Conservation (phyloP, 495 filamentous ascomycete genomes). For the Pyronema domesticum region DNA sequence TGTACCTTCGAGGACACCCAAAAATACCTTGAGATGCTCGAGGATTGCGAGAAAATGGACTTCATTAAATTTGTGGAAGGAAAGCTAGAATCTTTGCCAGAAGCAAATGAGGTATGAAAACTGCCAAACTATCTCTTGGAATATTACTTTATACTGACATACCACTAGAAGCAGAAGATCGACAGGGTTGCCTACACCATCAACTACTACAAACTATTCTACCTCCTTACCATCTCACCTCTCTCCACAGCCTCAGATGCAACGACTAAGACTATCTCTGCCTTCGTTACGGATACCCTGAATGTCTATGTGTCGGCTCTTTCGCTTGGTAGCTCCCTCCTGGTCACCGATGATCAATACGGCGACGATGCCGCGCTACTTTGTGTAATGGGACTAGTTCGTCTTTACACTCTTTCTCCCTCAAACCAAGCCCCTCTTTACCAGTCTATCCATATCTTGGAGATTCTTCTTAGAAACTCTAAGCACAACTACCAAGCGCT, state of each 20-base stretch:
- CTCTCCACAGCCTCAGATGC: neutral
- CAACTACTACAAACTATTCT: constrained; percentile 41
- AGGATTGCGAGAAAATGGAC: constrained; percentile 25
- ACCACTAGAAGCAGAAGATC: constrained; percentile 16
- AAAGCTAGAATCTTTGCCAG: constrained; percentile 11
- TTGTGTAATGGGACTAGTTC: constrained; percentile 38
- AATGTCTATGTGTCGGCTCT: constrained; percentile 29
- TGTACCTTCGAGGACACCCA: constrained; percentile 39
- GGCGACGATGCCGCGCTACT: constrained; percentile 40
- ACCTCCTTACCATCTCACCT: constrained; percentile 32
- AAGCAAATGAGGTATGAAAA: constrained; percentile 24
- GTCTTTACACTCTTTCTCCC: constrained; percentile 24
- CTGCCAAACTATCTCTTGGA: neutral
- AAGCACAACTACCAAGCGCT: constrained; percentile 42
- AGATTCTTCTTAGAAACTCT: constrained; percentile 33
- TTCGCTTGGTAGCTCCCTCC: constrained; percentile 18
- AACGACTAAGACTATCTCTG: constrained; percentile 1
- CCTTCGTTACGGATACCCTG: constrained; percentile 33
- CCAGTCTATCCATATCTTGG: constrained; percentile 34
- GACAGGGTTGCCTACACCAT: constrained; percentile 29
- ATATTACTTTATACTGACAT: neutral
- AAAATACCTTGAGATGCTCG: constrained; percentile 29
- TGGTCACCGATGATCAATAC: constrained; percentile 37
- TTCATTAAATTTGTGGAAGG: constrained; percentile 27
- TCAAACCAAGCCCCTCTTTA: constrained; percentile 30